Base-by-base conservation (phyloP, 768 basidiomycete genomes). In the Panellus pusillus region DNA sequence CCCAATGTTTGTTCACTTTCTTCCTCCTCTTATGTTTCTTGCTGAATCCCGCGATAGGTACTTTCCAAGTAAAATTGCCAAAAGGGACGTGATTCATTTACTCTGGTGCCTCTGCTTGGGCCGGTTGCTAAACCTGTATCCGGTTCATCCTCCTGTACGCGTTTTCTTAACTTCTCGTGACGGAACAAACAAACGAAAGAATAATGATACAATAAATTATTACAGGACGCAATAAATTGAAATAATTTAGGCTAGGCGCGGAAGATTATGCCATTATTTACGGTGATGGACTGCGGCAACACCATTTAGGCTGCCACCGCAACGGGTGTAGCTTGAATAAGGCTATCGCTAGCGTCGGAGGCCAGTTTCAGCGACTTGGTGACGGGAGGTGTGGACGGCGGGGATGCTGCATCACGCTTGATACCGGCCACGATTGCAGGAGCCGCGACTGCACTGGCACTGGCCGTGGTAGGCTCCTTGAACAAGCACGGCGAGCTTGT, bases 51-150 rank as follows among this genome's bases (percentile, higher is more conserved):
- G 18, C 29, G 37, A 11, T 52, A 91, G 89, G 90, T 76, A 89
- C 88, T 43, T 91, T 91, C 67, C 89, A 93, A 69, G 77, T 92
- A 38, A 91, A 91, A 65, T 68, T 91, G 24, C 88, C 87, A 0
- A 90, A 89, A 69, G 79, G 76, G 35, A 63, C 75, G 50, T 79
- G 32, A 61, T 14, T 4, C 24, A 24, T 27, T n/a, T 24, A 24
- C 24, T 6, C 24, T 24, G 24, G 24, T 6, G 24, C 24, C 24
- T 24, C 24, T 24, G 24, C 24, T 24, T 24, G 24, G 6, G 24
- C 24, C 24, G 24, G 24, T 24, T 24, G 24, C 24, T 24, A 24
- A 24, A 24, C 24, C 24, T 24, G 24, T 24, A 24, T 24, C 6
- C 24, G 24, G 24, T 24, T 24, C 24, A 24, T 24, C 24, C 24